phyloP scores from a whole-genome alignment of 164 flowering plant genomes.

The Tetracentron sinense region DNA sequence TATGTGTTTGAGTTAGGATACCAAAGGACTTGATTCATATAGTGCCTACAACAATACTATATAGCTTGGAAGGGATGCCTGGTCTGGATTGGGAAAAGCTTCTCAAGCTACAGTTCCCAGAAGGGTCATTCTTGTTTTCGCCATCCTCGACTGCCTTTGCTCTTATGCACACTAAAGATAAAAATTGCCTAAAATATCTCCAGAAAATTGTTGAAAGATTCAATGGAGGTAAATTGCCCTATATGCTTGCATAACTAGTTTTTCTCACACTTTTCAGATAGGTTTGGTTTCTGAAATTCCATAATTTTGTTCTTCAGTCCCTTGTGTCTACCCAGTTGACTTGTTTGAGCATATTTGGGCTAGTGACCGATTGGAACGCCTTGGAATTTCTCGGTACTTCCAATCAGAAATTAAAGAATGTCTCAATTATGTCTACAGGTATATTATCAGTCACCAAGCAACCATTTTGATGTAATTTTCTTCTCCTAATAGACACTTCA shows the following conservation, averaged over 20 bases:
- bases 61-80: constrained; percentile 90
- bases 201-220: constrained; percentile 50
- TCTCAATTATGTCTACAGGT: constrained; percentile 57
- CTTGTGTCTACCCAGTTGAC: constrained; percentile 73
- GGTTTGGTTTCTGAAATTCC: too few species aligned
- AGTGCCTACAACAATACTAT: constrained; percentile 79
- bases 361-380: constrained; percentile 72
- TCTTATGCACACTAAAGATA: constrained; percentile 68
- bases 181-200: constrained; percentile 62
- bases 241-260: background rate
- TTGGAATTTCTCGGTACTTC: constrained; percentile 70
- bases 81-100: constrained; percentile 85
- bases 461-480: background rate
- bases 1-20: constrained; percentile 48
- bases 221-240: constrained; percentile 65
- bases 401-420: constrained; percentile 43
- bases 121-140: constrained; percentile 93
- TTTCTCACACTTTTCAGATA: too few species aligned
- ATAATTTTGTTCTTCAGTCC: constrained; percentile 36
- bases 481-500: background rate
- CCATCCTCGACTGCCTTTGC: constrained; percentile 96
- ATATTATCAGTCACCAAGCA: constrained; percentile 4
- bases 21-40: constrained; percentile 74
- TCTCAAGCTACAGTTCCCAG: constrained; percentile 55
- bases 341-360: constrained; percentile 66